phyloP scores from a whole-genome alignment of 1,139 yeast species.

The Scheffersomyces quercinus region DNA sequence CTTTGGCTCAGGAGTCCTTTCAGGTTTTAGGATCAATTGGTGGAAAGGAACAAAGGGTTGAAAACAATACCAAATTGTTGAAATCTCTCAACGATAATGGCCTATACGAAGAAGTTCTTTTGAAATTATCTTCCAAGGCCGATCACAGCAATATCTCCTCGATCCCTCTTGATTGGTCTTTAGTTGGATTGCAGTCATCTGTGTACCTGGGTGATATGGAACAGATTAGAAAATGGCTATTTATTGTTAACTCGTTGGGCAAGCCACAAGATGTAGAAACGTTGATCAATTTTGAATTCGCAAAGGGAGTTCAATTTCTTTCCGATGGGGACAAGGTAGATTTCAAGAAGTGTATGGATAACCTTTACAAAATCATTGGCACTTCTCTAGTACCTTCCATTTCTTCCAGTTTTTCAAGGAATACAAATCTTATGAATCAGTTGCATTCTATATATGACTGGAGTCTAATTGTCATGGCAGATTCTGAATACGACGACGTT shows the following conservation, averaged over 20 bases:
- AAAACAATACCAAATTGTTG: constrained; percentile 36
- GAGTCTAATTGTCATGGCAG: constrained; percentile 24
- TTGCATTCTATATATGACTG: constrained; percentile 76
- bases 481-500: constrained; percentile 10
- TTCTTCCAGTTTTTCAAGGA: constrained; percentile 63
- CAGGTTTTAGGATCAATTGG: constrained; percentile 52
- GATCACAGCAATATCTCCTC: constrained; percentile 22
- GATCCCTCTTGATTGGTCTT: constrained; percentile 55
- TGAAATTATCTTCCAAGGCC: constrained; percentile 31
- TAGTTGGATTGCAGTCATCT: constrained; percentile 75
- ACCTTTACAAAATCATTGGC: constrained; percentile 60
- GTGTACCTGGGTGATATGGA: constrained; percentile 60
- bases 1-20: constrained; percentile 83
- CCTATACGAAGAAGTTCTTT: constrained; percentile 41
- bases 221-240: constrained; percentile 58
- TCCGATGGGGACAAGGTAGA: constrained; percentile 25
- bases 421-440: constrained; percentile 55
- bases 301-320: constrained; percentile 56
- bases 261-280: constrained; percentile 51
- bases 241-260: constrained; percentile 35
- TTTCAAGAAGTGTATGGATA: constrained; percentile 43
- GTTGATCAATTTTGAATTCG: constrained; percentile 64
- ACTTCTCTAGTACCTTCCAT: constrained; percentile 59
- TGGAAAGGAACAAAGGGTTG: constrained; percentile 27
- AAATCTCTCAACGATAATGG: constrained; percentile 45